phyloP scores from a whole-genome alignment of 768 basidiomycete species.

The Candolleomyces eurysporus region DNA sequence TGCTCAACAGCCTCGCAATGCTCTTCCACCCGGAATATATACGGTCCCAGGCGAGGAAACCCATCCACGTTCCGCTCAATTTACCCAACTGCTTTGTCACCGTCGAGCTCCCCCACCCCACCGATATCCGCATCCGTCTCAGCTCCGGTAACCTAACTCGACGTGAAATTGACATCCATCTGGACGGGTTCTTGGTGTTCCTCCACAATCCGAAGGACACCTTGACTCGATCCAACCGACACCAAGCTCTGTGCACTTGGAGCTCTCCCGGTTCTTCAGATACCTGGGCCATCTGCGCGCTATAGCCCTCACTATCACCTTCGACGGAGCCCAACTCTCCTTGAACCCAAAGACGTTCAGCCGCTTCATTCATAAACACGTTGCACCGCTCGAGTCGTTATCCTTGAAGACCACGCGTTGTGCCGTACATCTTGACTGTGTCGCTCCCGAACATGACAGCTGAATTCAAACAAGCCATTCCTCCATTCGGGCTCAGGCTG shows the following conservation, averaged over 20 bases:
- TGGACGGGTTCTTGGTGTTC: slow-evolving; percentile 44
- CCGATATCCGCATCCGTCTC: no score
- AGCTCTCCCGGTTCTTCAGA: no score
- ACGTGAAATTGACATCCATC: slow-evolving; percentile 30
- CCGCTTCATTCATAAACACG: slow-evolving; percentile 35
- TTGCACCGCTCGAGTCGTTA: slow-evolving; percentile 31
- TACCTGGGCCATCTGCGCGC: no score
- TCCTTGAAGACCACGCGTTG: slow-evolving; percentile 34
- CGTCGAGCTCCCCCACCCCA: no score
- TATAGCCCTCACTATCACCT: slow-evolving; percentile 46
- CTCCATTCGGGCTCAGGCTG: no score
- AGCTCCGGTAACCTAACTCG: slow-evolving; percentile 19
- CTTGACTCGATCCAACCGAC: slow-evolving; percentile 36
- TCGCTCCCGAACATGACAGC: slow-evolving; percentile 27
- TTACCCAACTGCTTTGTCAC: slow-evolving; percentile 31
- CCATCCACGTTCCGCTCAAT: slow-evolving; percentile 38
- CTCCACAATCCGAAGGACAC: slow-evolving; percentile 40
- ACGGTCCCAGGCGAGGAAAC: no score
- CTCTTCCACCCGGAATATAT: no score
- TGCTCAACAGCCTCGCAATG: no score
- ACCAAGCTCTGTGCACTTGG: slow-evolving; percentile 33
- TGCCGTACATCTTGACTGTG: slow-evolving; percentile 21
- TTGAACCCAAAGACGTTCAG: slow-evolving; percentile 30
- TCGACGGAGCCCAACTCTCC: slow-evolving; percentile 39
- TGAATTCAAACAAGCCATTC: no score